Evolutionary conservation across 1,284 basidiomycete species (phyloP).

Genomic region (Xerocomus amazonicus): DNA sequence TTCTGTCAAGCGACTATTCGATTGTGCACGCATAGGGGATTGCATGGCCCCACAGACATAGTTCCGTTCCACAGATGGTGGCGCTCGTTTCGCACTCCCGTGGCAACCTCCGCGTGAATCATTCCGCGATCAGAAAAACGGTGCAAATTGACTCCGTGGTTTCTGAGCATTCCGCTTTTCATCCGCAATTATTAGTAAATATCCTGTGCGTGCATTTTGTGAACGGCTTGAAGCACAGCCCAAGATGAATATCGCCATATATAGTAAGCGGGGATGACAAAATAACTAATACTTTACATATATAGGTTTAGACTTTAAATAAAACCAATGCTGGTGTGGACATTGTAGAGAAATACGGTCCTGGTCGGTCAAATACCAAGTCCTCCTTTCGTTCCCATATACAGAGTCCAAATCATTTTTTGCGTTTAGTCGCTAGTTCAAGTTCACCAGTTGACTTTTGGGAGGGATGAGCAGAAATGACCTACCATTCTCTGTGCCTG

Average conservation of each 20-base stretch:
- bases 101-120: background rate
- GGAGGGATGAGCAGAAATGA: background rate
- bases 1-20: background rate
- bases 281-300: constrained; percentile 25
- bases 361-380: too few species aligned
- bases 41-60: background rate
- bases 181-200: background rate
- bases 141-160: background rate
- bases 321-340: constrained; percentile 7
- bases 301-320: constrained; percentile 7
- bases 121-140: background rate
- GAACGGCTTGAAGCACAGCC: background rate
- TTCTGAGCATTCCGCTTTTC: background rate
- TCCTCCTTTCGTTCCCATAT: background rate
- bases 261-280: background rate
- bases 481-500: constrained; percentile 24
- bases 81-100: too few species aligned
- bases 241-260: too few species aligned
- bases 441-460: background rate
- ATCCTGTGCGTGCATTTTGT: background rate
- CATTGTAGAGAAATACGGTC: constrained; percentile 9
- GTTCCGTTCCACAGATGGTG: too few species aligned
- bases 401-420: constrained; percentile 19
- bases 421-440: constrained; percentile 27
- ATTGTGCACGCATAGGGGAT: background rate